phyloP scores from a whole-genome alignment of 2,329 filamentous ascomycete genomes.

The Xylaria arbuscula region DNA sequence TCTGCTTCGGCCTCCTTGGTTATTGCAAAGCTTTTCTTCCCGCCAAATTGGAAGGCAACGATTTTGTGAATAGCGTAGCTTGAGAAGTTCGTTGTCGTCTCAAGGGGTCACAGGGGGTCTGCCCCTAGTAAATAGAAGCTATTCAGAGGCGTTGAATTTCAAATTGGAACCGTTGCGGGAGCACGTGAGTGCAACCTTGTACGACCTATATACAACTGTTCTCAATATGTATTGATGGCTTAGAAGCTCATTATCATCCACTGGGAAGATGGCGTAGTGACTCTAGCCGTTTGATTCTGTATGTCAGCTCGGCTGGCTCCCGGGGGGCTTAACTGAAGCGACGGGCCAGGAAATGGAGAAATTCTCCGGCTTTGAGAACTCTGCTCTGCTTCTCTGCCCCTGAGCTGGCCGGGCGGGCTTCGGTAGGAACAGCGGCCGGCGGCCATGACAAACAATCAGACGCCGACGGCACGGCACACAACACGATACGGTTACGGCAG shows the following conservation, averaged over 20 bases:
- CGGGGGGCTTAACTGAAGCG: neutral
- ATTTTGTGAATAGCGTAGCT: too few relatives aligned
- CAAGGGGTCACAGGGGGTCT: too few relatives aligned
- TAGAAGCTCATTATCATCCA: neutral
- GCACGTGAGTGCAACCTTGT: neutral
- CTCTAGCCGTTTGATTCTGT: neutral
- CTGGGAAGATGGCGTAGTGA: neutral
- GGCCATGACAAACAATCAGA: neutral
- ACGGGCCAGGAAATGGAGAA: neutral
- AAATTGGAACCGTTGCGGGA: neutral
- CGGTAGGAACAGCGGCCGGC: neutral
- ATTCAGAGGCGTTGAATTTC: too few relatives aligned
- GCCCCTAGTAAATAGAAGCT: too few relatives aligned
- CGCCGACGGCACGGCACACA: constrained; percentile 1
- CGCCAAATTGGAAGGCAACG: too few relatives aligned
- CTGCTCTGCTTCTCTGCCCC: too few relatives aligned
- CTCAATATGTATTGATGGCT: neutral
- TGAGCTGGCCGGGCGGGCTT: neutral
- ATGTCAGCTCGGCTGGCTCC: neutral
- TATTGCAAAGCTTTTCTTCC: too few relatives aligned
- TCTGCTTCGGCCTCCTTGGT: neutral
- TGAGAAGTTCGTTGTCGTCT: too few relatives aligned
- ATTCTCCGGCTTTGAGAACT: neutral
- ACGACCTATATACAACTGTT: neutral
- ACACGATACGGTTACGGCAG: neutral